Conservation (phyloP, 1,284 basidiomycete genomes). For the Cryptococcus sp. region DNA sequence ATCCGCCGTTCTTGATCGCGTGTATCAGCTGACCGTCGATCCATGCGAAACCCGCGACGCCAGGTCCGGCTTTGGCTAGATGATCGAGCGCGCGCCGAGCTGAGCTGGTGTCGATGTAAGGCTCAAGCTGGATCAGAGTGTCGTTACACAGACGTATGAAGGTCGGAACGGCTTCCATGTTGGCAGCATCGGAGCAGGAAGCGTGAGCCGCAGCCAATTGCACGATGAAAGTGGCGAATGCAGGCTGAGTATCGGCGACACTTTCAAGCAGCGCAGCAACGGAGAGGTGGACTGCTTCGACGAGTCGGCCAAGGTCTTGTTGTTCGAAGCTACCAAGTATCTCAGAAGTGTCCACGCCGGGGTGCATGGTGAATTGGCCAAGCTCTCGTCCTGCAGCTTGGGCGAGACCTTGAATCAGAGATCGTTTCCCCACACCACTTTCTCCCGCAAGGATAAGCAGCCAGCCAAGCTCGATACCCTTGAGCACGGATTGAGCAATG, state of each 20-base stretch:
- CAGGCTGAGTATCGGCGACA: slow-evolving; percentile 25
- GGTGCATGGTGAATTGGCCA: slow-evolving; percentile 77
- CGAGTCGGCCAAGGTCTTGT: slow-evolving; percentile 58
- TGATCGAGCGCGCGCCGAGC: slow-evolving; percentile 51
- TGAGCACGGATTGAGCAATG: slow-evolving; percentile 73
- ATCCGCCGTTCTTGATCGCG: slow-evolving; percentile 83
- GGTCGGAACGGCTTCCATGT: slow-evolving; percentile 11
- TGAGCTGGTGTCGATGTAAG: slow-evolving; percentile 19
- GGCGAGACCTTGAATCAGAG: slow-evolving; percentile 71
- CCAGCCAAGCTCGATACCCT: slow-evolving; percentile 78
- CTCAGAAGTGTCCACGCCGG: slow-evolving; percentile 89
- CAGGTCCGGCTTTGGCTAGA: slow-evolving; percentile 53
- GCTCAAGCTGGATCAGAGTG: slow-evolving; percentile 5
- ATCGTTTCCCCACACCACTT: slow-evolving; percentile 77
- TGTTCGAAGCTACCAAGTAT: slow-evolving; percentile 97
- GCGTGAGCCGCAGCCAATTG: slow-evolving; percentile 21
- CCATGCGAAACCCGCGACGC: slow-evolving; percentile 76
- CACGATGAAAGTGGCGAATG: slow-evolving; percentile 10
- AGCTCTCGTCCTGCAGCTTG: slow-evolving; percentile 68
- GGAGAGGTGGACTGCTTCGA: slow-evolving; percentile 18
- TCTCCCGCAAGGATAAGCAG: slow-evolving; percentile 84
- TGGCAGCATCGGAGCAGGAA: slow-evolving; percentile 21
- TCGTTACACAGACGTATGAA: slow-evolving; percentile 15
- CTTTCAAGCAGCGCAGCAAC: slow-evolving; percentile 21
- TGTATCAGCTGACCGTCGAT: slow-evolving; percentile 89